Percentiles rank a stretch among this genome's conserved stretches.
Evolutionary conservation across 345 rosid genomes (phyloP).

Genomic region (Salix exigua): DNA sequence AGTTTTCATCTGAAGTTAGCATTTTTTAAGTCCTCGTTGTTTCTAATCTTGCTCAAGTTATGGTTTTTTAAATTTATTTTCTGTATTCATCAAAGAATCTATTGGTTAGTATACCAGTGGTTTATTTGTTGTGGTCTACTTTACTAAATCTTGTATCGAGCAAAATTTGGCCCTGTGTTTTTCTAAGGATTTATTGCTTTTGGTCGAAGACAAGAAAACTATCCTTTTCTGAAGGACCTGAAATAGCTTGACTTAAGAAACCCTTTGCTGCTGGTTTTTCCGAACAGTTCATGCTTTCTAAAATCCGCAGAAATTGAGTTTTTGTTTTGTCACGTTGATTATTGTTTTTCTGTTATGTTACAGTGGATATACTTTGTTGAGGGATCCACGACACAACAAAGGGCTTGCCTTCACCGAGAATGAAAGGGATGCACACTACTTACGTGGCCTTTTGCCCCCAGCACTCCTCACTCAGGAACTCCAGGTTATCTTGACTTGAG

Average conservation of each 20-base stretch:
- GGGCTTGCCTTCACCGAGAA: constrained; percentile 78
- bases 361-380: constrained; percentile 81
- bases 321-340: background rate
- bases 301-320: background rate
- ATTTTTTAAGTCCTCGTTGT: background rate
- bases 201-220: background rate
- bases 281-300: background rate
- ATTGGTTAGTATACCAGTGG: background rate
- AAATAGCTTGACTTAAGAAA: background rate
- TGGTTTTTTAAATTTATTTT: background rate
- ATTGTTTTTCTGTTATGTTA: constrained; percentile 4
- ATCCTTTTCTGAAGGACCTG: background rate
- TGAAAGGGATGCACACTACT: constrained; percentile 91
- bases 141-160: background rate
- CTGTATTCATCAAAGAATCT: background rate
- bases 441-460: constrained; percentile 94
- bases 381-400: constrained; percentile 88
- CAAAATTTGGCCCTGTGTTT: background rate
- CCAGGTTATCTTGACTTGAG: constrained; percentile 44
- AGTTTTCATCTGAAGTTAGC: background rate
- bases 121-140: background rate
- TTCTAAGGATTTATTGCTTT: background rate
- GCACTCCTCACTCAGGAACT: constrained; percentile 61
- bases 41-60: background rate
- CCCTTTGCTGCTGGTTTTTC: background rate